Evolutionary conservation across 805 yeast genomes (phyloP).

Genomic region (Candida ulmi): DNA sequence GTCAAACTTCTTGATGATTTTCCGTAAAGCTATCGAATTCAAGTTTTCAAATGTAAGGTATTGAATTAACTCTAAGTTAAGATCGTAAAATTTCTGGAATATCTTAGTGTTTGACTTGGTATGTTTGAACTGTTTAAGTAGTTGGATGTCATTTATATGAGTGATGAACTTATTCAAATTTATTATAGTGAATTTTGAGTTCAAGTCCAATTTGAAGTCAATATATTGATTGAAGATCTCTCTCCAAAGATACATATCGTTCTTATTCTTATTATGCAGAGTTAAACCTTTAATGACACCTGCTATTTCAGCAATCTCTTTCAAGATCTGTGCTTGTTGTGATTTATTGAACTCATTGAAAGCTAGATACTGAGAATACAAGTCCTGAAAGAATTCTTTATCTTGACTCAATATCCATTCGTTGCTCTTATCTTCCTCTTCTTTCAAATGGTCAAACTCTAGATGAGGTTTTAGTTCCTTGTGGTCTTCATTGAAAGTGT

Average conservation of each 20-base stretch:
- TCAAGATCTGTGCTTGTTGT: slow-evolving; percentile 35
- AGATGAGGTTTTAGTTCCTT: slow-evolving; percentile 6
- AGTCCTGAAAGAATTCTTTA: slow-evolving; percentile 15
- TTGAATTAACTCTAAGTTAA: slow-evolving; percentile 52
- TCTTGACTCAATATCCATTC: slow-evolving; percentile 6
- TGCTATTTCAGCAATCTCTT: slow-evolving; percentile 13
- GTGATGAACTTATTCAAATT: slow-evolving; percentile 39
- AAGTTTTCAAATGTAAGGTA: slow-evolving; percentile 55
- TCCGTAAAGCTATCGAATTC: slow-evolving; percentile 57
- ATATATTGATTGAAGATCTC: slow-evolving; percentile 59
- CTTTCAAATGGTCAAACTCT: slow-evolving; percentile 5
- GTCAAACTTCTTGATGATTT: slow-evolving; percentile 71
- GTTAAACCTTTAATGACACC: slow-evolving; percentile 27
- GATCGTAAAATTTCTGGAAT: slow-evolving; percentile 42
- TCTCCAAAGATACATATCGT: slow-evolving; percentile 67
- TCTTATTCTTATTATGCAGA: slow-evolving; percentile 26
- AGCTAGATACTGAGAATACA: slow-evolving; percentile 10
- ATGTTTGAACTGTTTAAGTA: slow-evolving; percentile 33
- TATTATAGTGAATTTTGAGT: slow-evolving; percentile 37
- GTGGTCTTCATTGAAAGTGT: slow-evolving; percentile 13
- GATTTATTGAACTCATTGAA: slow-evolving; percentile 37
- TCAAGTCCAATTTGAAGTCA: slow-evolving; percentile 62
- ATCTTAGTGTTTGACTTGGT: slow-evolving; percentile 39
- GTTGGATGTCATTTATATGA: slow-evolving; percentile 35
- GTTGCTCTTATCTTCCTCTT: slow-evolving; percentile 5